Evolutionary conservation across 2,329 filamentous ascomycete species (phyloP).

Genomic region (Colletotrichum orbiculare): DNA sequence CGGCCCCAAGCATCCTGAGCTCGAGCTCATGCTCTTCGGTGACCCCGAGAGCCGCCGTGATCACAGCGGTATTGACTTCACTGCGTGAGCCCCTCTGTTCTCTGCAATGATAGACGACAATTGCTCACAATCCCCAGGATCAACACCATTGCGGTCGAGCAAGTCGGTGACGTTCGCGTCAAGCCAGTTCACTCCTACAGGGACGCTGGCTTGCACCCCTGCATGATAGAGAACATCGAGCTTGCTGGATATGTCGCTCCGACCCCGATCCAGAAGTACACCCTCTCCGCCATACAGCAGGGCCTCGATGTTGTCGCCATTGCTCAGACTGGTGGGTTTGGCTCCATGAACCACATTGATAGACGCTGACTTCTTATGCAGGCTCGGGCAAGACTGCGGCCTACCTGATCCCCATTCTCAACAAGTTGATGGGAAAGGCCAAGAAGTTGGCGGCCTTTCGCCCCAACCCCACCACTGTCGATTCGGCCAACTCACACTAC

Average conservation of each 20-base stretch:
- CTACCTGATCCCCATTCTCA: conserved; percentile 89
- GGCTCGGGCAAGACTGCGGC: conserved; percentile 97
- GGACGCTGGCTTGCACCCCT: conserved; percentile 85
- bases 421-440: conserved; percentile 94
- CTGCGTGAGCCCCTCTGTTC: conserved; percentile 59
- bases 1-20: conserved; percentile 74
- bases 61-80: conserved; percentile 70
- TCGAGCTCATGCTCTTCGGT: conserved; percentile 83
- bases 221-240: conserved; percentile 81
- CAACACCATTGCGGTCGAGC: conserved; percentile 62
- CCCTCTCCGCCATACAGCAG: conserved; percentile 80
- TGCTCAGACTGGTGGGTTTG: conserved; percentile 85
- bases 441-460: conserved; percentile 86
- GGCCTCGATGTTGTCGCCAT: conserved; percentile 88
- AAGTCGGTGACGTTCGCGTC: conserved; percentile 67
- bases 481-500: conserved; percentile 60
- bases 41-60: conserved; percentile 59
- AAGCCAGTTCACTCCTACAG: conserved; percentile 69
- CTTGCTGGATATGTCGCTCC: conserved; percentile 77
- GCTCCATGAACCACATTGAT: conserved; percentile 16
- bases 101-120: not conserved
- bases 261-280: conserved; percentile 89
- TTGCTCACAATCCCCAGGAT: conserved; percentile 56
- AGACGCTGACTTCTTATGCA: conserved; percentile 48
- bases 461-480: conserved; percentile 70